Evolutionary conservation across 2,329 filamentous ascomycete genomes (phyloP).

Genomic region (Thelonectria discophora): DNA sequence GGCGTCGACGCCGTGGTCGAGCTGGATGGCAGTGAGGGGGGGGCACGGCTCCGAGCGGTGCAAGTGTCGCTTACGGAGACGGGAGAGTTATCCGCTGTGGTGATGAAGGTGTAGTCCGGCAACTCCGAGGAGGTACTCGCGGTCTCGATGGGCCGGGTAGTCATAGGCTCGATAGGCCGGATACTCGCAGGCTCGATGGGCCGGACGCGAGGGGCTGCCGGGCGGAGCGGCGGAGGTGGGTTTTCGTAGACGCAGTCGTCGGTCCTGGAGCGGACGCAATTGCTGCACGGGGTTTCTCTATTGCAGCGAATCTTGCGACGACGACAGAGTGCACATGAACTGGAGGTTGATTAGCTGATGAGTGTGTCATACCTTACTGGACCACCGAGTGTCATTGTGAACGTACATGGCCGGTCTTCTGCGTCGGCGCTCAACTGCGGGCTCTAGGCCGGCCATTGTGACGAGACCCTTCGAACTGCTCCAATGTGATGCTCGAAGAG

Average conservation of each 20-base stretch:
- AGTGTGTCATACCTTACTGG: too few species aligned
- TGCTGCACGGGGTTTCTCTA: slow-evolving; percentile 51
- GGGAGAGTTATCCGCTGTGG: slow-evolving; percentile 10
- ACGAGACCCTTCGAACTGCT: too few species aligned
- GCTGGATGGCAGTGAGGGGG: background rate
- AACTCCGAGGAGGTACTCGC: too few species aligned
- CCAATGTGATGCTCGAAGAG: too few species aligned
- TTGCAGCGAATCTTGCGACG: slow-evolving; percentile 57
- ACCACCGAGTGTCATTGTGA: too few species aligned
- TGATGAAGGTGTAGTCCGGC: background rate
- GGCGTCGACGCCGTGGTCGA: slow-evolving; percentile 20
- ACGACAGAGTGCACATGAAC: slow-evolving; percentile 54
- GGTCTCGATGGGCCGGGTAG: background rate
- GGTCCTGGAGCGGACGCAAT: slow-evolving; percentile 51
- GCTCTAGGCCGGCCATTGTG: slow-evolving; percentile 27
- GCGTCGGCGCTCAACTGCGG: slow-evolving; percentile 35
- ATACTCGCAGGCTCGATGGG: background rate
- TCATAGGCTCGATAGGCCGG: too few species aligned
- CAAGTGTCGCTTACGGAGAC: background rate
- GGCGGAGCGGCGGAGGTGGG: background rate
- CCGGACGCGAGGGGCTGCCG: background rate
- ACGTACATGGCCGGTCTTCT: slow-evolving; percentile 45
- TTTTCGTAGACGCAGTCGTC: slow-evolving; percentile 48
- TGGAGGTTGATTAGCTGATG: slow-evolving; percentile 22
- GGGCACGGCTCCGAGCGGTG: background rate